Percentiles rank a stretch among this genome's conserved stretches.
phyloP scores from a whole-genome alignment of 2,329 filamentous ascomycete species.

The Tolypocladium tropicale region DNA sequence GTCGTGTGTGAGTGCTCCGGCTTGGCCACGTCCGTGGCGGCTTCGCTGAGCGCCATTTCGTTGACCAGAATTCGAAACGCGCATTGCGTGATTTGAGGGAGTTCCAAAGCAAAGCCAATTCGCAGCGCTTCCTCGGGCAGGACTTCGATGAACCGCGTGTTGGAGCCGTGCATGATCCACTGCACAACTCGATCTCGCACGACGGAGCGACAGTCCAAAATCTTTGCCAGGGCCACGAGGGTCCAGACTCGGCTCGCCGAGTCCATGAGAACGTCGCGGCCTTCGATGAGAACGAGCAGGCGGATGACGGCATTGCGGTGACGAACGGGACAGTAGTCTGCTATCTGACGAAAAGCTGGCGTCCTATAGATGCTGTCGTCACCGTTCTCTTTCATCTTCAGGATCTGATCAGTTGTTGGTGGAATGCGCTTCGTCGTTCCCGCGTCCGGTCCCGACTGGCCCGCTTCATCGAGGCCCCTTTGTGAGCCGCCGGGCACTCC shows the following conservation, averaged over 20 bases:
- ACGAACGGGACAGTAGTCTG: slow-evolving; percentile 54
- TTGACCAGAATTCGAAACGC: slow-evolving; percentile 53
- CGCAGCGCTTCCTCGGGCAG: slow-evolving; percentile 51
- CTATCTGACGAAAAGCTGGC: slow-evolving; percentile 25
- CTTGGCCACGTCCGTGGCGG: slow-evolving; percentile 9
- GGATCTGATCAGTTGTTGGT: slow-evolving; percentile 4
- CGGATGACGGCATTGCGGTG: slow-evolving; percentile 55
- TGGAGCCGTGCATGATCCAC: slow-evolving; percentile 48
- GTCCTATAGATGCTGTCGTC: slow-evolving; percentile 10
- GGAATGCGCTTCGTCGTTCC: not conserved
- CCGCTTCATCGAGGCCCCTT: not conserved
- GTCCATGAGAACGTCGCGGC: slow-evolving; percentile 44
- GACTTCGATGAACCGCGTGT: slow-evolving; percentile 50
- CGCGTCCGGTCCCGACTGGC: not conserved
- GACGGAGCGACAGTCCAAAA: slow-evolving; percentile 39
- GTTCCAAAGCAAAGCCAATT: slow-evolving; percentile 40
- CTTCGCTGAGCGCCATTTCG: slow-evolving; percentile 44
- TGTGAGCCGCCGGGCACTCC: not conserved
- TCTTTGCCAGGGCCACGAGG: slow-evolving; percentile 49
- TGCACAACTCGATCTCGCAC: slow-evolving; percentile 39
- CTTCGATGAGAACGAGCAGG: slow-evolving; percentile 48
- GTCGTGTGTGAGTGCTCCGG: slow-evolving; percentile 13
- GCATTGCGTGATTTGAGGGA: slow-evolving; percentile 29
- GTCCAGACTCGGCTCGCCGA: slow-evolving; percentile 59
- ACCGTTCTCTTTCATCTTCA: slow-evolving; percentile 12